Evolutionary conservation across 257 asterid species (phyloP), one percentile per base, ranked within the genome.

Genomic region (Osmanthus fragrans): DNA sequence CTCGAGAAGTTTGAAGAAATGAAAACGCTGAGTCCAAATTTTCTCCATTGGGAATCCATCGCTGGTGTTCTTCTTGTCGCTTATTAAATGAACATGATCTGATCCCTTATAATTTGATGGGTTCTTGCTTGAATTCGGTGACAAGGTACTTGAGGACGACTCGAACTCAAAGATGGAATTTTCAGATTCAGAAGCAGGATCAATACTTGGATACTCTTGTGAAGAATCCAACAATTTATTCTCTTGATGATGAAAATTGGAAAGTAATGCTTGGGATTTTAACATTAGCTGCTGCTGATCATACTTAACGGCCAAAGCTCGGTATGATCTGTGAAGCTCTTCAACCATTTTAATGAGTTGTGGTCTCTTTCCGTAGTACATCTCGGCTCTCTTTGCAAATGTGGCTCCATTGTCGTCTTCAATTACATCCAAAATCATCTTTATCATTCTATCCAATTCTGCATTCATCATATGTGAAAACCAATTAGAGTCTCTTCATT

Each of bases 281-380:
- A 7, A 21, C 23, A 23, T n/a, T 64, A 7, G 47, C 30, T 76
- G 66, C 34, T 51, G 68, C 23, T 70, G 72, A 21, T 75, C 84
- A 8, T 82, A 84, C 40, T 85, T 82, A 51, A 78, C 82, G 0
- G 86, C 88, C 47, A 87, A 79, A 21, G 78, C 66, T 3, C 71
- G 40, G 75, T 83, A 85, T 7, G 86, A 83, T 73, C 23, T 71
- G 51, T 75, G 89, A 45, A 85, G 73, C 0, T 84, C 85, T 71
- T 70, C 70, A 0, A 87, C 73, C 70, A 73, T 39, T 56, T 66
- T 23, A 75, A 87, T 81, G 69, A 83, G 86, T 70, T 84, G 51
- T 3, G 88, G 88, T 51, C 83, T 84, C 70, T 80, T 87, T 64
- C 75, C 74, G 69, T 84, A 87, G 73, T 82, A 87, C 88, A 87